Base-by-base conservation (phyloP, 208 protist species). In the Porcisia deanei region DNA sequence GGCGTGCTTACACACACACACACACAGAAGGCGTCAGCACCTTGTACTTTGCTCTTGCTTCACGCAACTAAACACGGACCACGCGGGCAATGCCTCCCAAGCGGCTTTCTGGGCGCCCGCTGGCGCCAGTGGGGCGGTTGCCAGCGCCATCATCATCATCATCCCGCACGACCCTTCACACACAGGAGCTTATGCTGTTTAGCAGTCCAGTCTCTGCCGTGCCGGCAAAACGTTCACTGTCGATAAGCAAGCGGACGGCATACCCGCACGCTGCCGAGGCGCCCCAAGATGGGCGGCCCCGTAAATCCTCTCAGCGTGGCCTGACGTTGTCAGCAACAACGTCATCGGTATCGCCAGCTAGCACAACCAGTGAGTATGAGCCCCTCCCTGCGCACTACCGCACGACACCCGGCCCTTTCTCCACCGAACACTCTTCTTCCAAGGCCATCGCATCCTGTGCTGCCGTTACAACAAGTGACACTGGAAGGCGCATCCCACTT, bases 151-250 rank as follows among this genome's bases (percentile, higher is more conserved):
- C 57, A 64, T 66, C 64, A 12, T 49, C 71, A 64, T 66, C 64
- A 12, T 49, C 71, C 9, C 77, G 77, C 64, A 81, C 30, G 9
- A n/a, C 64, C 16, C 64, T 81, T 9, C 77, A 76, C 34, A 81
- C 77, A 1, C 77, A 81, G 47, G 54, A 81, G 57, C 57, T 81
- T 4, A 72, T 81, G 37, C 47, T 81, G 0, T 81, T 81, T 20
- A 81, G 71, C 64, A 76, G 77, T 37, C 71, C 71, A 53, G 53
- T 67, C n/a, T 53, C 64, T 10, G 64, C 53, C n/a, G 41, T 47
- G 37, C 68, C 45, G 53, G 34, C n/a, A 6, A 71, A 39, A 14
- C 68, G 68, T 30, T 60, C 68, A 4, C 8, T 12, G 25, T 49
- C 68, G 34, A 72, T 18, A 20, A 72, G n/a, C 49, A 71, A 81